Evolutionary conservation across 2,329 filamentous ascomycete genomes (phyloP).

Genomic region (Diaporthe batatas): DNA sequence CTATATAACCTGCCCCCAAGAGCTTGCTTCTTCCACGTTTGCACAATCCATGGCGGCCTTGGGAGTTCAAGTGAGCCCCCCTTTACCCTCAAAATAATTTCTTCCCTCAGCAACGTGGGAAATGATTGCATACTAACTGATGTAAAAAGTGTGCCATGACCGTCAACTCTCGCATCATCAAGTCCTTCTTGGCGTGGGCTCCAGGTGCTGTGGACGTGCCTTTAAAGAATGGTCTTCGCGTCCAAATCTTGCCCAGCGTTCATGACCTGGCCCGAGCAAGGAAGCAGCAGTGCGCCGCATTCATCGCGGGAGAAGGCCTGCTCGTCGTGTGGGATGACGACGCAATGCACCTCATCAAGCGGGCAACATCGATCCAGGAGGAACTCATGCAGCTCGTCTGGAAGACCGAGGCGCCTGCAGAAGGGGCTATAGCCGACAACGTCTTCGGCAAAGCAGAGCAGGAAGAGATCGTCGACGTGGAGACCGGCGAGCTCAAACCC

Average conservation of each 20-base stretch:
- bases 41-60: slow-evolving; percentile 75
- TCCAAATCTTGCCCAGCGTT: slow-evolving; percentile 81
- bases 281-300: slow-evolving; percentile 85
- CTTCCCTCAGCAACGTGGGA: background rate
- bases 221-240: slow-evolving; percentile 79
- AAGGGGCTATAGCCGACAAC: slow-evolving; percentile 51
- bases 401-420: slow-evolving; percentile 67
- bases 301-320: slow-evolving; percentile 78
- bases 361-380: slow-evolving; percentile 79
- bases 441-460: slow-evolving; percentile 58
- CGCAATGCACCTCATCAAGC: slow-evolving; percentile 75
- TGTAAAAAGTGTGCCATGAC: slow-evolving; percentile 78
- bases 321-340: slow-evolving; percentile 89
- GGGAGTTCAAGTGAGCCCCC: slow-evolving; percentile 74
- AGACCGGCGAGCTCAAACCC: slow-evolving; percentile 75
- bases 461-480: slow-evolving; percentile 77
- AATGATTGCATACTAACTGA: background rate
- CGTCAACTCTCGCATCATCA: slow-evolving; percentile 83
- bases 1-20: slow-evolving; percentile 80
- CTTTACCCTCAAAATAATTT: background rate
- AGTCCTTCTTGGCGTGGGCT: slow-evolving; percentile 80
- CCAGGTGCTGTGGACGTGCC: slow-evolving; percentile 82
- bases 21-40: slow-evolving; percentile 72
- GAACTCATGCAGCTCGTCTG: slow-evolving; percentile 84
- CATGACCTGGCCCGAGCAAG: slow-evolving; percentile 78